Evolutionary conservation across 305 asterid species (phyloP).

Genomic region (Fraxinus greggii): DNA sequence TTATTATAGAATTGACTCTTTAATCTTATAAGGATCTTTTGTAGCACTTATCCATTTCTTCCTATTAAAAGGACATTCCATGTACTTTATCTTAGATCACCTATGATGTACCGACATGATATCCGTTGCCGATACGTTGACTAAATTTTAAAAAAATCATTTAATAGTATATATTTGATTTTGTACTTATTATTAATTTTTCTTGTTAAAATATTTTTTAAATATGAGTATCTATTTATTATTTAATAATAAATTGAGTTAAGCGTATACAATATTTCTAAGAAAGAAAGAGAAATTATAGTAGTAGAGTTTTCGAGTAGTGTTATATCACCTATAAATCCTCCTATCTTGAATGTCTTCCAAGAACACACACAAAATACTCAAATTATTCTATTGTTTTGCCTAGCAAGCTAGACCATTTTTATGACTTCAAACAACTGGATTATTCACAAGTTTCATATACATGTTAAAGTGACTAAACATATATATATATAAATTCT

Average conservation of each 20-base stretch:
- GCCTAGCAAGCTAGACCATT: neutral
- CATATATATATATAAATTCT: neutral
- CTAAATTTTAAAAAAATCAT: neutral
- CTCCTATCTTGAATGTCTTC: neutral
- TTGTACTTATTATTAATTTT: neutral
- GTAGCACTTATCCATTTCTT: neutral
- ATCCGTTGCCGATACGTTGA: neutral
- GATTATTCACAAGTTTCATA: neutral
- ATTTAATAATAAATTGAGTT: neutral
- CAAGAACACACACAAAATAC: neutral
- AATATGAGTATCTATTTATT: neutral
- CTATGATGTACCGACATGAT: neutral
- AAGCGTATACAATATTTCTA: neutral
- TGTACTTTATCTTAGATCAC: neutral
- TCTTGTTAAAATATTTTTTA: neutral
- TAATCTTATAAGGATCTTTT: neutral
- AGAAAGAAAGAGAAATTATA: neutral
- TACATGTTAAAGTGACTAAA: neutral
- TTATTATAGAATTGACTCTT: neutral
- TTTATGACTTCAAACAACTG: neutral
- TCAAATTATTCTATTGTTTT: constrained; percentile 8
- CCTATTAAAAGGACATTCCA: neutral
- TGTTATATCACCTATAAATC: neutral
- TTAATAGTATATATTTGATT: neutral
- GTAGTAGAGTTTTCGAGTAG: neutral